Evolutionary conservation across 2,329 filamentous ascomycete genomes (phyloP), one percentile per base, ranked within the genome.

Genomic region (Boeremia lycopersici): DNA sequence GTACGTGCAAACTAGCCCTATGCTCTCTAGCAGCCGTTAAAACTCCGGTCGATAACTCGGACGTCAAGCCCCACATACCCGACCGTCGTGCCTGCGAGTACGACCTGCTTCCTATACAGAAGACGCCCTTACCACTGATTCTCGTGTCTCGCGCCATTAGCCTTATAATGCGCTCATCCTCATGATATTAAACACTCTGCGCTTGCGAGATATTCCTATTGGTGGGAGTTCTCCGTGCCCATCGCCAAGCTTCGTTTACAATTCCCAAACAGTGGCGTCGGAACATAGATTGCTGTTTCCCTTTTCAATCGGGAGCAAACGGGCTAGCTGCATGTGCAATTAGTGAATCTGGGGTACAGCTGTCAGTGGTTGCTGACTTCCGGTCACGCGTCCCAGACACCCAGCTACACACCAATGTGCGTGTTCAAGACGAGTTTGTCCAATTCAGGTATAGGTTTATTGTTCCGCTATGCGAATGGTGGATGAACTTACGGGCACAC

Each of bases 221-320:
- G 63, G 65, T 64, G 63, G 64, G 60, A 55, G 53, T 62, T 62
- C 33, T 50, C 33, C 31, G 13, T 26, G 40, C 42, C 9, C 34
- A 50, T 49, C 28, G 62, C 64, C 62, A 67, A 65, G 62, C 33
- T 50, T 53, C 43, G 39, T 58, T 50, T 48, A 38, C 54, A 51
- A 25, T 40, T 47, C 48, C 56, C 46, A 60, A 62, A 62, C 57
- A 54, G 47, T 59, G 48, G 56, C 60, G 58, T 30, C 35, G 38
- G 43, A 56, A 52, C 45, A 49, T 50, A 61, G 52, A 62, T 63
- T 64, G 49, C 48, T 52, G 36, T 28, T 50, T 43, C 53, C 30
- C 13, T 53, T 51, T 39, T 50, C 36, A 49, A 36, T 38, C 23
- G 8, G 36, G 34, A 28, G 47, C 36, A 56, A 53, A 53, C 40